phyloP scores from a whole-genome alignment of 2,329 filamentous ascomycete genomes.

The Aspergillus pseudotamarii region DNA sequence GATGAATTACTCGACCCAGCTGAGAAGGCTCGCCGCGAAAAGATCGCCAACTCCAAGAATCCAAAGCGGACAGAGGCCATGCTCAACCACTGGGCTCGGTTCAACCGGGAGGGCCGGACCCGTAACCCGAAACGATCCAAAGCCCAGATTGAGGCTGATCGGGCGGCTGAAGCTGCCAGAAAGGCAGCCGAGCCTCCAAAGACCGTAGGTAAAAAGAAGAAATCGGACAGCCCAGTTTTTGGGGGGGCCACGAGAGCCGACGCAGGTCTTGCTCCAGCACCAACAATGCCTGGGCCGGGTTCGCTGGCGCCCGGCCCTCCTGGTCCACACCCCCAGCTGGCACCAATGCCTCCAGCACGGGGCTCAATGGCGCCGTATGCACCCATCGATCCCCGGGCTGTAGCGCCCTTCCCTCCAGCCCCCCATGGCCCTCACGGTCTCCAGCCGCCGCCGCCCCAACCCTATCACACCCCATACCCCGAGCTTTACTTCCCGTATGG shows the following conservation, averaged over 20 bases:
- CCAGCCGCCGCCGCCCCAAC: constrained; percentile 24
- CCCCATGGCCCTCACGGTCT: constrained; percentile 19
- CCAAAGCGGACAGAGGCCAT: constrained; percentile 49
- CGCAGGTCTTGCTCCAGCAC: constrained; percentile 22
- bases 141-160: constrained; percentile 47
- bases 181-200: constrained; percentile 32
- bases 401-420: constrained; percentile 22
- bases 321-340: constrained; percentile 20
- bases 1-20: constrained; percentile 29
- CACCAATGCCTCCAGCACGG: constrained; percentile 22
- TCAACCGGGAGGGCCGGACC: constrained; percentile 46
- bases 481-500: constrained; percentile 27
- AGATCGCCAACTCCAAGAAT: constrained; percentile 48
- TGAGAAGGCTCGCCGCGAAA: constrained; percentile 39
- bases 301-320: constrained; percentile 21
- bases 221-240: constrained; percentile 24
- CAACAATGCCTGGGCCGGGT: constrained; percentile 16
- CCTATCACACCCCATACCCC: constrained; percentile 29
- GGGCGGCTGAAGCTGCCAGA: constrained; percentile 31
- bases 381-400: constrained; percentile 30
- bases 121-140: constrained; percentile 49
- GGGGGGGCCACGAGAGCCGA: constrained; percentile 23
- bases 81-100: constrained; percentile 49
- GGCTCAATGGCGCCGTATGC: constrained; percentile 30
- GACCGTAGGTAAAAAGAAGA: constrained; percentile 28